Evolutionary conservation across 768 basidiomycete genomes (phyloP), one percentile per base, ranked within the genome.

Genomic region (Amanita muscaria): DNA sequence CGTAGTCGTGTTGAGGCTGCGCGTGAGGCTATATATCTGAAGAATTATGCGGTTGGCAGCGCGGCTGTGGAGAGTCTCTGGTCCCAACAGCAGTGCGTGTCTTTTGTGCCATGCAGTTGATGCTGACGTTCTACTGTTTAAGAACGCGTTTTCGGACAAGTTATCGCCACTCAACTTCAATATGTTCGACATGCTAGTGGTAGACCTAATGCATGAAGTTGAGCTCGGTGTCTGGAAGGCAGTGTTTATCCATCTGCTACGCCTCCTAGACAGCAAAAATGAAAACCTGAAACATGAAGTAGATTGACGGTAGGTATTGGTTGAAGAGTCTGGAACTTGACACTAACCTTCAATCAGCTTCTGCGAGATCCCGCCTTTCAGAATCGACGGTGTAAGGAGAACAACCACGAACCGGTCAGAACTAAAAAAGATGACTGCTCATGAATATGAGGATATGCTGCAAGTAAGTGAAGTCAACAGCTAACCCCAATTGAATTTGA

Each of bases 381-480:
- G 66, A 0, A 23, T 45, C 0, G 49, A 51, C 2, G 63, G 58
- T 0, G 69, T 69, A 2, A 46, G 58, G 0, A 51, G 41, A 21
- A 69, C 68, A 39, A 18, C 37, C 3, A 38, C 47, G 15, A 65
- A 70, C 51, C 61, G 56, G 0, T 60, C 64, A 1, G 56, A 55
- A 8, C 57, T 70, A 55, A 64, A 62, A 22, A 49, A 54, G 18
- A 44, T 66, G 1, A 64, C 62, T 2, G 69, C 63, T 0, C 50
- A 56, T 7, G 65, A 72, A 31, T 70, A 59, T 38, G 62, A 71
- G 24, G 68, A 71, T 37, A 46, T 69, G 0, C 47, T 70, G 0
- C 67, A 68, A 51, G 61, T 56, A 52, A 40, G 40, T 36, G n/a
- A 16, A 34, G 18, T 34, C 33, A 16, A 6, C 5, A 16, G 33